Base-by-base conservation (phyloP, 129 eudicot genomes). In the Helichrysum umbraculigerum region DNA sequence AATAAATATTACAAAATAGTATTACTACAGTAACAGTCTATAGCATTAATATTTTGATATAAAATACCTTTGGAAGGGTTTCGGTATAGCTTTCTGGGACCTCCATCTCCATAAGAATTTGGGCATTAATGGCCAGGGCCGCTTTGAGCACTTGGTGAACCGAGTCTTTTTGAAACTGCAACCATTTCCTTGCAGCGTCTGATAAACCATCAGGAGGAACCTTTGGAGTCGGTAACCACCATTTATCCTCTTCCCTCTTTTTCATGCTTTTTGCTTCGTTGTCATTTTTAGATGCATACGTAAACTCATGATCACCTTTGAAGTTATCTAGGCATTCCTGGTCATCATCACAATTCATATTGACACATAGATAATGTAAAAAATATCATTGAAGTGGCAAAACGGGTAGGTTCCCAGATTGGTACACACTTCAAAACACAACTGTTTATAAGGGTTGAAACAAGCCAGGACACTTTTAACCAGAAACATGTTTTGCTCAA, bases 201-300 rank as follows among this genome's bases (percentile, higher is more conserved):
- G 97, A 89, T 73, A 95, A 86, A 61, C 99, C 99, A 71, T 83
- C 71, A 21, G 81, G 78, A 6, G 99, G 99, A 61, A 95, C 99
- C 85, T 89, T 85, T 5, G 93, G 96, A 19, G 92, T 88, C 20
- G 99, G 99, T 66, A 95, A 75, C 99, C 99, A 95, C 99, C 99
- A 95, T 86, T 91, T 95, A 30, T 95, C 97, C 17, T 88, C 93
- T 76, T 85, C 86, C 77, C 96, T 89, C 80, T 78, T 83, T 65
- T 41, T 78, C 29, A 66, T 61, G 61, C 81, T 83, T 58, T 80
- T 86, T 29, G 91, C 56, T 22, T 87, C 87, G 1, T 87, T 86
- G 29, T 88, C 93, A 39, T 88, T 81, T 73, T 86, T 89, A 20
- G 96, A 87, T 33, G 73, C 81, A 71, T 95, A 95, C 17, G 84